Evolutionary conservation across 495 filamentous ascomycete genomes (phyloP).

Genomic region (Mycothermus thermophilus): DNA sequence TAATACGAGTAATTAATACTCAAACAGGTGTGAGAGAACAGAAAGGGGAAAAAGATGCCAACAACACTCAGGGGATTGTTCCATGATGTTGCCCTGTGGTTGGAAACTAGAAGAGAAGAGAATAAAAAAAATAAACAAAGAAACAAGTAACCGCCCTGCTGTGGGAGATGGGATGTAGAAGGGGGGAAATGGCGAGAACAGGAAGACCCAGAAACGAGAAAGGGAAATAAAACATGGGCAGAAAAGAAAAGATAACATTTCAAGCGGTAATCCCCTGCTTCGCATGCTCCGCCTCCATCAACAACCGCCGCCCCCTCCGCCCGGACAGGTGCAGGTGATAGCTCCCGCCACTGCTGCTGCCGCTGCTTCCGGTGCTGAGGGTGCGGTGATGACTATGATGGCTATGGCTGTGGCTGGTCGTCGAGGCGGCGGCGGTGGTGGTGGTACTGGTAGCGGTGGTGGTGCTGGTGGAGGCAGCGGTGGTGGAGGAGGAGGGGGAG

Average conservation of each 20-base stretch:
- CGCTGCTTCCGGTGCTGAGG: not conserved
- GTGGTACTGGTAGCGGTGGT: not conserved
- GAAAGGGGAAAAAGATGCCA: not conserved
- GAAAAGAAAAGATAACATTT: not conserved
- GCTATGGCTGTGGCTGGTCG: not conserved
- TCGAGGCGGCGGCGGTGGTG: too few species aligned
- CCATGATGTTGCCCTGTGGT: too few species aligned
- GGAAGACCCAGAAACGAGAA: not conserved
- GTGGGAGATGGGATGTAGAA: not conserved
- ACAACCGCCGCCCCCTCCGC: constrained; percentile 5
- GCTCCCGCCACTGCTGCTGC: not conserved
- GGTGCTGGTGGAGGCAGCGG: not conserved
- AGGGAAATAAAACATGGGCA: not conserved
- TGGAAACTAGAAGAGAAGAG: not conserved
- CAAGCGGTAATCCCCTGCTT: constrained; percentile 13
- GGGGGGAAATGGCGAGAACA: not conserved
- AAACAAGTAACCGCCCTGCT: not conserved
- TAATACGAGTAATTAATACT: too few species aligned
- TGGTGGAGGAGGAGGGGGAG: too few species aligned
- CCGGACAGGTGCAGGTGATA: constrained; percentile 13
- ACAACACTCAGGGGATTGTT: too few species aligned
- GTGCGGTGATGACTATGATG: too few species aligned
- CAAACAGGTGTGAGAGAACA: too few species aligned
- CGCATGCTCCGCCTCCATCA: constrained; percentile 2
- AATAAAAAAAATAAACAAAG: not conserved